Conservation (phyloP, 148 eudicot genomes). For the Selenicereus undatus region DNA sequence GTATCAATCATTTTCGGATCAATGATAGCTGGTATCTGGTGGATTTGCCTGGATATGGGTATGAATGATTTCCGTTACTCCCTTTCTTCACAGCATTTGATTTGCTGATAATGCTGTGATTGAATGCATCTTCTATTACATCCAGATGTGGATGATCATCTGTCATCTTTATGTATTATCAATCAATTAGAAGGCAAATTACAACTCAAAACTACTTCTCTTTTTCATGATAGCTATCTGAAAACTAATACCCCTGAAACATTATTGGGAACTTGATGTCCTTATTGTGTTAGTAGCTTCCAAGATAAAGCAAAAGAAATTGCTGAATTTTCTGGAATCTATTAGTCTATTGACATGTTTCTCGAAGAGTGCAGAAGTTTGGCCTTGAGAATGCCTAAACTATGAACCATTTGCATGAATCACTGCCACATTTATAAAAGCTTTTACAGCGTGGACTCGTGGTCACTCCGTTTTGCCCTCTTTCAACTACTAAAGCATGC, state of each 20-base stretch:
- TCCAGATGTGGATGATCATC: not conserved
- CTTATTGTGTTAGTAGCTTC: not conserved
- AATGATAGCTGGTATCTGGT: constrained; percentile 96
- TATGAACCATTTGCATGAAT: no score
- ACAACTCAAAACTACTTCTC: no score
- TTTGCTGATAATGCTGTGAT: not conserved
- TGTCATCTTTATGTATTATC: not conserved
- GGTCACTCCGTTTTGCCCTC: not conserved
- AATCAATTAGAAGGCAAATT: not conserved
- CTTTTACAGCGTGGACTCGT: no score
- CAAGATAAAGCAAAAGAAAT: not conserved
- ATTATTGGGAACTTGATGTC: not conserved
- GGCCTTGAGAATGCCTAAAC: no score
- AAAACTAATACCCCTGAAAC: not conserved
- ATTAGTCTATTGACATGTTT: not conserved
- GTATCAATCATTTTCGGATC: constrained; percentile 92
- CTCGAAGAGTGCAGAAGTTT: not conserved
- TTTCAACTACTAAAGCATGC: no score
- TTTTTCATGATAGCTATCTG: no score
- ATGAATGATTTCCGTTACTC: constrained; percentile 19
- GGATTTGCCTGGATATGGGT: constrained; percentile 99
- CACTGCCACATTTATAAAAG: no score
- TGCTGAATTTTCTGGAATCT: not conserved
- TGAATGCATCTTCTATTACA: not conserved
- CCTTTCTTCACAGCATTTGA: not conserved